Evolutionary conservation across 257 asterid species (phyloP).

Genomic region (Fraxinus pennsylvanica): DNA sequence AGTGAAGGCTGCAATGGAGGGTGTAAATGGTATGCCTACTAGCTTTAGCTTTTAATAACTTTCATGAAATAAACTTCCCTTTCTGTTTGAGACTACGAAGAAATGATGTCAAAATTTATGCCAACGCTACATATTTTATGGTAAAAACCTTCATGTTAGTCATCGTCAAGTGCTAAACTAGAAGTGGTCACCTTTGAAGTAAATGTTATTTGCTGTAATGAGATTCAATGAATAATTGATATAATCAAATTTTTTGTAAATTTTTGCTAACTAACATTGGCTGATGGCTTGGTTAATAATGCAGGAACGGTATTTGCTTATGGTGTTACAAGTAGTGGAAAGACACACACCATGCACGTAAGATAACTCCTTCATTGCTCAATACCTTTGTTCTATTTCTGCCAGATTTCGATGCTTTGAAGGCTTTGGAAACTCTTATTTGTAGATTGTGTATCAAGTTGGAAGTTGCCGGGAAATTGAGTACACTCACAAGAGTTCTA

Average conservation of each 20-base stretch:
- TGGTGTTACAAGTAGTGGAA: conserved; percentile 99
- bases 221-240: neutral
- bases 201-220: conserved; percentile 10
- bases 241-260: conserved; percentile 2
- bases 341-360: conserved; percentile 99
- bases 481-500: neutral
- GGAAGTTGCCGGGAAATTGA: conserved; percentile 11
- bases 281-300: conserved; percentile 22
- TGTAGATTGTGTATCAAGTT: conserved; percentile 1
- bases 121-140: conserved; percentile 16
- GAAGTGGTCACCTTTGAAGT: conserved; percentile 1
- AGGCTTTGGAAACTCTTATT: conserved; percentile 16
- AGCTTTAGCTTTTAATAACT: conserved; percentile 2
- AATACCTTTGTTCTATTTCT: conserved; percentile 19
- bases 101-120: conserved; percentile 9
- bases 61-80: conserved; percentile 4
- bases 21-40: conserved; percentile 73
- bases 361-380: conserved; percentile 37
- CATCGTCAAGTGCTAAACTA: conserved; percentile 12
- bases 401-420: conserved; percentile 4
- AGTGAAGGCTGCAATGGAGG: conserved; percentile 97
- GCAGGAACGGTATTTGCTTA: conserved; percentile 99
- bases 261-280: conserved; percentile 28
- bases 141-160: conserved; percentile 20
- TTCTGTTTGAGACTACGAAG: conserved; percentile 3